Evolutionary conservation across 306 rosid genomes (phyloP).

Genomic region (Quercus alba): DNA sequence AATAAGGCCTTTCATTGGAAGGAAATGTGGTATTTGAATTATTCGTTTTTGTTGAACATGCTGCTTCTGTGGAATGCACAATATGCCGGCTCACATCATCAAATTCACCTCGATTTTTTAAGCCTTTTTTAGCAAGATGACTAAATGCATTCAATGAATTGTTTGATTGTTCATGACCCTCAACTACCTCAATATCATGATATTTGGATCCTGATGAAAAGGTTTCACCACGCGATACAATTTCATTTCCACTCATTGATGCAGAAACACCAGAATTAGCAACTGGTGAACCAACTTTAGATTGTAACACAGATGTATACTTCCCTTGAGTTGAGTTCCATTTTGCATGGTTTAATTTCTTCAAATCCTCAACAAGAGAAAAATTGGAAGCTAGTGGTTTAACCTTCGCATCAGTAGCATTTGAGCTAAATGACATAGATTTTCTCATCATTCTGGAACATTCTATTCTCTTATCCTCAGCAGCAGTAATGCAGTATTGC

Average conservation of each 20-base stretch:
- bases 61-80: background rate
- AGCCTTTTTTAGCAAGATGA: slow-evolving; percentile 4
- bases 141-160: background rate
- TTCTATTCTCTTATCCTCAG: background rate
- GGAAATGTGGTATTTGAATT: background rate
- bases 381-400: background rate
- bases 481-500: background rate
- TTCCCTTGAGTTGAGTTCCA: slow-evolving; percentile 3
- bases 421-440: slow-evolving; percentile 18
- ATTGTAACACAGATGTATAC: background rate
- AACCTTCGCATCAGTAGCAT: slow-evolving; percentile 13
- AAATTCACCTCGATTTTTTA: background rate
- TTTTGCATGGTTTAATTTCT: slow-evolving; percentile 3
- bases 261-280: slow-evolving; percentile 11
- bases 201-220: slow-evolving; percentile 5
- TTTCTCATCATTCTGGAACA: slow-evolving; percentile 4
- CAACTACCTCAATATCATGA: slow-evolving; percentile 6
- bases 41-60: background rate
- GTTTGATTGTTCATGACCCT: background rate
- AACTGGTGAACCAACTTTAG: slow-evolving; percentile 11
- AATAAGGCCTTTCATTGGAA: slow-evolving; percentile 13
- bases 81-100: background rate
- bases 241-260: slow-evolving; percentile 1
- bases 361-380: background rate
- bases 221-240: background rate